Percentiles rank a stretch among this genome's conserved stretches.
Evolutionary conservation across 495 filamentous ascomycete species (phyloP).

Genomic region (Neurospora sp.): DNA sequence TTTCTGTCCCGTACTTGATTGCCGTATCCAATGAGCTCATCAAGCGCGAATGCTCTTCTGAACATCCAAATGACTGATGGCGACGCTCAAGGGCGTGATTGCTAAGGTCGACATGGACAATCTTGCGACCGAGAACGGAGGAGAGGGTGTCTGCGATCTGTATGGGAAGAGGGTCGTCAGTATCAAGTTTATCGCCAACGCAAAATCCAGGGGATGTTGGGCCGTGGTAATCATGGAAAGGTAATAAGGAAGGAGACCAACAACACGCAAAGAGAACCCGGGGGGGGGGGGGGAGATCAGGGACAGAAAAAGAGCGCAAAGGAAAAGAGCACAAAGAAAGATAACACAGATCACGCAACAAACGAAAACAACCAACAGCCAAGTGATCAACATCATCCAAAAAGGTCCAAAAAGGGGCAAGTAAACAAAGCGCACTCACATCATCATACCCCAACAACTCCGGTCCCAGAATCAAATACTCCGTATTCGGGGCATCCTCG

Average conservation of each 20-base stretch:
- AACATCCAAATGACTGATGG: constrained; percentile 18
- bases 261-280: too few species aligned
- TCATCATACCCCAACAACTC: constrained; percentile 37
- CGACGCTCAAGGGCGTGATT: constrained; percentile 19
- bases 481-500: constrained; percentile 30
- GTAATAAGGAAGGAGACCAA: too few species aligned
- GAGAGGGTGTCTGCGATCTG: constrained; percentile 35
- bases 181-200: not conserved
- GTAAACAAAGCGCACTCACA: constrained; percentile 18
- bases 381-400: not conserved
- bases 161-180: not conserved
- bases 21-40: constrained; percentile 27
- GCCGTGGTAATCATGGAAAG: too few species aligned
- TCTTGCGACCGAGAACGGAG: constrained; percentile 26
- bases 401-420: not conserved
- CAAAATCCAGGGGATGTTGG: not conserved
- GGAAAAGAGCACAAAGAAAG: too few species aligned
- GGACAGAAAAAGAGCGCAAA: too few species aligned
- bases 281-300: too few species aligned
- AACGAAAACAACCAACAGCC: too few species aligned
- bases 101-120: constrained; percentile 36
- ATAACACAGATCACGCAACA: too few species aligned
- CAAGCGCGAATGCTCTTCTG: constrained; percentile 24
- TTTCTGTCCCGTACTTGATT: constrained; percentile 28
- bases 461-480: constrained; percentile 35